A percentile compares a stretch with the other conserved stretches of the same genome.
These are phyloP conservation scores for Boehmeria nivea DNA, from an alignment of 306 rosid species.

Conservation along the genomic window DNA sequence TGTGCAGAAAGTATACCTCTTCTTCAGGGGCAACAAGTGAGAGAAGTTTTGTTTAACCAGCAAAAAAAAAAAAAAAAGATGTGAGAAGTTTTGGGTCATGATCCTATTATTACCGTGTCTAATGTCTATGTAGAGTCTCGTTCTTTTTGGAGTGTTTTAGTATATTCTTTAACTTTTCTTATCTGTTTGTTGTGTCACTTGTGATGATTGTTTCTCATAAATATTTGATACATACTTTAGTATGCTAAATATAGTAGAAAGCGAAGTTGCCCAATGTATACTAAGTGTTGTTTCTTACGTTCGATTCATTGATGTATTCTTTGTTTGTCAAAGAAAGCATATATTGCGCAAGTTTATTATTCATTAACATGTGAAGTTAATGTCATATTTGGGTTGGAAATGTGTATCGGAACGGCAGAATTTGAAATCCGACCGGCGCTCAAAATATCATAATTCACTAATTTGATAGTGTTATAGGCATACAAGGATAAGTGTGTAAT, in stretches of 20 bases:
- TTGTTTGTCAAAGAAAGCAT: neutral
- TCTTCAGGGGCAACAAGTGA: constrained; percentile 87
- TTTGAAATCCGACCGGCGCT: too few species aligned
- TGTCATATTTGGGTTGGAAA: too few species aligned
- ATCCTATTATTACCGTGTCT: too few species aligned
- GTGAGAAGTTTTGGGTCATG: constrained; percentile 9
- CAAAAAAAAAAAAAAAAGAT: too few species aligned
- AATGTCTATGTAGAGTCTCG: constrained; percentile 5
- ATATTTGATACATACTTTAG: neutral
- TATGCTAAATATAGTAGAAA: constrained; percentile 10
- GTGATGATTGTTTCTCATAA: constrained; percentile 5
- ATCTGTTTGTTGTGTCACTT: constrained; percentile 6
- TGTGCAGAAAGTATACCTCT: constrained; percentile 87
- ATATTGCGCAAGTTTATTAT: too few species aligned
- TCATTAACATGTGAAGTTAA: too few species aligned
- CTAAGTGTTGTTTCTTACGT: neutral
- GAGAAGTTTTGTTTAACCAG: too few species aligned
- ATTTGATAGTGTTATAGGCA: too few species aligned
- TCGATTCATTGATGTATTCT: neutral
- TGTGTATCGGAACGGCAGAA: too few species aligned
- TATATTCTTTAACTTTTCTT: constrained; percentile 26
- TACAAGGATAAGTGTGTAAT: too few species aligned
- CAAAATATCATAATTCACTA: too few species aligned
- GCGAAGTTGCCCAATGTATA: neutral
- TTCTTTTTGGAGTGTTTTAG: constrained; percentile 26